Evolutionary conservation across 2,329 filamentous ascomycete genomes (phyloP).

Genomic region (Bipolaris sorokiniana): DNA sequence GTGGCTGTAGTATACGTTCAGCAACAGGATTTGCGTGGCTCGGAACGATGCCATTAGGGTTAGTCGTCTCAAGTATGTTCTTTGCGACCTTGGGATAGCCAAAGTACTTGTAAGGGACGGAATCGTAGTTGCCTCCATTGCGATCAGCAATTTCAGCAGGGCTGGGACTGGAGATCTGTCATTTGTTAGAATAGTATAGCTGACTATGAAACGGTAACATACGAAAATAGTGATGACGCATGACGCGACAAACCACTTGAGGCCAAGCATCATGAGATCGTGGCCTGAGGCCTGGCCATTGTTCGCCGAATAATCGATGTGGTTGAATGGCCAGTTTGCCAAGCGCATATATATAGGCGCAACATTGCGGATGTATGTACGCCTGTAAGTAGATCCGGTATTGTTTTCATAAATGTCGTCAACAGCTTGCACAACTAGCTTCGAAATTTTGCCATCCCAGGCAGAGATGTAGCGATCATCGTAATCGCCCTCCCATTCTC

Average conservation of each 20-base stretch:
- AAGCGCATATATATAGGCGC: constrained; percentile 35
- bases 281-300: constrained; percentile 26
- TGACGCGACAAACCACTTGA: constrained; percentile 41
- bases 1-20: constrained; percentile 36
- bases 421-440: constrained; percentile 40
- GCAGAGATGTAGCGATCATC: constrained; percentile 43
- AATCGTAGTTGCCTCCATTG: constrained; percentile 36
- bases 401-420: constrained; percentile 43
- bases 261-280: constrained; percentile 32
- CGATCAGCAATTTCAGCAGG: constrained; percentile 18
- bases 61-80: constrained; percentile 36
- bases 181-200: neutral
- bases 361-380: constrained; percentile 40
- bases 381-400: constrained; percentile 34
- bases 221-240: constrained; percentile 34
- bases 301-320: constrained; percentile 33
- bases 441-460: constrained; percentile 38
- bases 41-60: neutral
- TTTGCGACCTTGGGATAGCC: constrained; percentile 42
- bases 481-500: constrained; percentile 35
- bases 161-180: constrained; percentile 32
- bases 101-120: constrained; percentile 36
- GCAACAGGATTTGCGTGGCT: constrained; percentile 31
- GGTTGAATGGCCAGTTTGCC: constrained; percentile 42
- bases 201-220: constrained; percentile 5